A percentile compares a stretch with the other conserved stretches of the same genome.
Evolutionary conservation across 2,329 filamentous ascomycete species (phyloP).

Genomic region (Ustilaginoidea virens): DNA sequence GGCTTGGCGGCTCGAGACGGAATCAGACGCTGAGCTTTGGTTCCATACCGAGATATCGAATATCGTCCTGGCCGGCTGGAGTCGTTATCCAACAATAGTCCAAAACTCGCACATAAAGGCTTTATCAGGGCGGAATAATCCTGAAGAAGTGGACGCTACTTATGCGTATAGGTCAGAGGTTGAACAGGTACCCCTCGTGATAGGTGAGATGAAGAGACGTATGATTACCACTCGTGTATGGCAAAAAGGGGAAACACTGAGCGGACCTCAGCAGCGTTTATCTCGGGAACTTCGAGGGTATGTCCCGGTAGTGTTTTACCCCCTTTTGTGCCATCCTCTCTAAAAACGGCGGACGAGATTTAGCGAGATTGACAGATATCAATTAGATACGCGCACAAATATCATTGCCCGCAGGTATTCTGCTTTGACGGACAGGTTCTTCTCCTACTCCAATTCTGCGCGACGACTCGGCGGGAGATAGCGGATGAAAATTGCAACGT

Average conservation of each 20-base stretch:
- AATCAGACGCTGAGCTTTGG: neutral
- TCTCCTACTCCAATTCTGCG: conserved; percentile 1
- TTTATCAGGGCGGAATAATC: neutral
- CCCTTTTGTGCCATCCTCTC: neutral
- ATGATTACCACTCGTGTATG: neutral
- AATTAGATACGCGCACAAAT: conserved; percentile 1
- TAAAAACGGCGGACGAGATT: neutral
- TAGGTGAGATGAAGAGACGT: conserved; percentile 1
- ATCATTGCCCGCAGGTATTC: conserved; percentile 1
- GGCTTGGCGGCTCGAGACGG: neutral
- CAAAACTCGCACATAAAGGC: neutral
- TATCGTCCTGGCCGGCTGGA: neutral
- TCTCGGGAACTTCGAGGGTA: conserved; percentile 1
- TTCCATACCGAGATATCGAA: conserved; percentile 1
- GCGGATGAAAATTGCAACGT: neutral
- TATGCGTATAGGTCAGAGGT: neutral
- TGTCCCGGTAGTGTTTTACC: neutral
- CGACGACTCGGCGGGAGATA: neutral
- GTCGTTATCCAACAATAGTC: neutral
- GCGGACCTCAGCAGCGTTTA: neutral
- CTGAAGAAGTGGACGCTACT: neutral
- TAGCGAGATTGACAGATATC: too few species aligned
- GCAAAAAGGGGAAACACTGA: neutral
- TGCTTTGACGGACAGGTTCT: neutral
- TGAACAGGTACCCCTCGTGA: neutral